Base-by-base conservation (phyloP, 768 basidiomycete species). In the Rhizopogon vesiculosus region DNA sequence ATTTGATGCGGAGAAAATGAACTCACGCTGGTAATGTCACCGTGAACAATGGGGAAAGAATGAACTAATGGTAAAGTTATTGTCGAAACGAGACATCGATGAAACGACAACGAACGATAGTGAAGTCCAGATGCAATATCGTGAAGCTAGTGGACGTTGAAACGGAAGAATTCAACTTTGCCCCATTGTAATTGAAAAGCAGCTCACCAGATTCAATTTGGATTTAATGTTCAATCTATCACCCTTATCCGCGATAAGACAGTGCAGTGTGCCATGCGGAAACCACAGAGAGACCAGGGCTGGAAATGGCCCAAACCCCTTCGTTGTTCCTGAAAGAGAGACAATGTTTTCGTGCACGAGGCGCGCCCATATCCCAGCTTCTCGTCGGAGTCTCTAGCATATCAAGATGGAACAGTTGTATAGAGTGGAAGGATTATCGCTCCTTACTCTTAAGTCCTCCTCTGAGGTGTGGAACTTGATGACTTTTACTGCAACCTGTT, bases 231-330 rank as follows among this genome's bases (percentile, higher is more conserved):
- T 41, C 2, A 66, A 56, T 16, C n/a, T 8, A 28, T 25, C n/a
- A 18, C 51, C 56, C 8, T 22, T 46, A 53, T 35, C 52, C 12
- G 42, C 54, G 51, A 44, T 54, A 12, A n/a, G 31, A 40, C 2
- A 56, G 40, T 33, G n/a, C 43, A n/a, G 42, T 43, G 38, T 61
- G 0, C 22, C 22, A 22, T 56, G 5, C 57, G 45, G 49, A 45
- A 53, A 42, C 57, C 59, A 60, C 6, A 29, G 60, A 29, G 52
- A 65, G 13, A 66, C 57, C 45, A 63, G 59, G 12, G 65, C 61
- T 7, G 56, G 50, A 12, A 60, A 61, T n/a, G 28, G 10, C 8
- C 43, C 41, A 41, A 58, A 65, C 38, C 53, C 62, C 22, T 48
- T 54, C 19, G 57, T 42, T 3, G 50, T 45, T n/a, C 65, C 62